A percentile compares a stretch with the other conserved stretches of the same genome.
Conservation (phyloP, 2,329 filamentous ascomycete genomes). For the Dendryphion nanum region DNA sequence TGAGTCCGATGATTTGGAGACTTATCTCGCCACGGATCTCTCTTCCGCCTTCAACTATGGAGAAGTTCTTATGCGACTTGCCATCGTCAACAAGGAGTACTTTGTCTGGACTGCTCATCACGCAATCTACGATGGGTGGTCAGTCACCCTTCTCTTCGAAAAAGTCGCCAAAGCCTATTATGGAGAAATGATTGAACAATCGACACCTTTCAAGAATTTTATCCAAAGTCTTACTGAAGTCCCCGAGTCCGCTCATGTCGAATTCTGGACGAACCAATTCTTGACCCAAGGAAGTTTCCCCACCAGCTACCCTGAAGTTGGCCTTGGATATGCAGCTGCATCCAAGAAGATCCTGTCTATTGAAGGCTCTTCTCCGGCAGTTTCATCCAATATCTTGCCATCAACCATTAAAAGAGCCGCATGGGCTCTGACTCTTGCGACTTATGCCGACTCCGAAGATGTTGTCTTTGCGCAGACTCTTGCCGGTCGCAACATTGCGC, state of each 20-base stretch:
- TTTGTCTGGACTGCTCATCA: conserved; percentile 26
- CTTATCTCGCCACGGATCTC: conserved; percentile 9
- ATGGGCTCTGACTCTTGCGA: conserved; percentile 19
- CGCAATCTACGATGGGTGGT: conserved; percentile 25
- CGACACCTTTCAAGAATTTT: conserved; percentile 9
- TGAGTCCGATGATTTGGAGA: conserved; percentile 5
- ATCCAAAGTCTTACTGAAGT: conserved; percentile 6
- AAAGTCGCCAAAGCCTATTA: conserved; percentile 8
- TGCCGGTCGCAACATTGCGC: conserved; percentile 10
- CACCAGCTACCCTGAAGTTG: conserved; percentile 10
- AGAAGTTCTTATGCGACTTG: conserved; percentile 9
- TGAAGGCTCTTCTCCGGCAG: conserved; percentile 4
- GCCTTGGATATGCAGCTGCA: conserved; percentile 6
- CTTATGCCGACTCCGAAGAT: conserved; percentile 16
- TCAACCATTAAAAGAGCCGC: conserved; percentile 20
- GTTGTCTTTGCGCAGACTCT: conserved; percentile 19
- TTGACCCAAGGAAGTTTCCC: conserved; percentile 7
- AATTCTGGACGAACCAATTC: conserved; percentile 13
- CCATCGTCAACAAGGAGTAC: conserved; percentile 11
- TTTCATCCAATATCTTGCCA: conserved; percentile 7
- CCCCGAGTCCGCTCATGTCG: conserved; percentile 1
- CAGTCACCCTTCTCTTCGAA: conserved; percentile 10
- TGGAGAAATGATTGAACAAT: neutral
- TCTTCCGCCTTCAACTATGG: conserved; percentile 9
- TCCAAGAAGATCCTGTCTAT: conserved; percentile 8